phyloP scores from a whole-genome alignment of 1,139 yeast genomes.

The Suhomyces choctaworum region DNA sequence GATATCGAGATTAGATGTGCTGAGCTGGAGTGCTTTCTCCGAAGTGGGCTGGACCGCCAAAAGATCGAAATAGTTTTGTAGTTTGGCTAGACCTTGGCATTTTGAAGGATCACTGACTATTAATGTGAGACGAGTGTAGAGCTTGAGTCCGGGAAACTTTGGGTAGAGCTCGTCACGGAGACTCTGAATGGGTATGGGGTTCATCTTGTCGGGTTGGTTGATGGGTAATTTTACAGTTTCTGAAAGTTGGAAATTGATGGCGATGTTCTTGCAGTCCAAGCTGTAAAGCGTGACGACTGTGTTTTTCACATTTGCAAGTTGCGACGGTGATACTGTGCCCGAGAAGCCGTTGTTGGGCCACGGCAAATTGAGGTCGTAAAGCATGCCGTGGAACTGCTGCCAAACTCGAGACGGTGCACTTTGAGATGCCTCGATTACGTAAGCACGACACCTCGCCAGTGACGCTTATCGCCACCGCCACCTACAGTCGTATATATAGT shows the following conservation, averaged over 20 bases:
- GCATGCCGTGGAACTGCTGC: conserved; percentile 16
- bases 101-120: conserved; percentile 76
- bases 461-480: conserved; percentile 7
- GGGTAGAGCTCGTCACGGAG: conserved; percentile 22
- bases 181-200: conserved; percentile 38
- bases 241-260: conserved; percentile 62
- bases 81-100: conserved; percentile 65
- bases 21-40: conserved; percentile 76
- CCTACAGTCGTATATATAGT: background rate
- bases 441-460: background rate
- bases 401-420: too few relatives aligned
- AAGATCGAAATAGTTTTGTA: conserved; percentile 68
- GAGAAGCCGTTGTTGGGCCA: conserved; percentile 68
- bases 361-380: conserved; percentile 74
- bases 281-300: conserved; percentile 56
- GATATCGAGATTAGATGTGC: conserved; percentile 71
- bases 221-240: conserved; percentile 62
- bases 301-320: conserved; percentile 46
- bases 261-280: conserved; percentile 73
- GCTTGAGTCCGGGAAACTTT: conserved; percentile 44
- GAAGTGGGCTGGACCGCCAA: conserved; percentile 78
- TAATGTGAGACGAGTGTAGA: conserved; percentile 75
- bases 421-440: background rate
- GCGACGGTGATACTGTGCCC: conserved; percentile 38
- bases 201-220: conserved; percentile 31